These are phyloP conservation scores for Agarophyton chilense DNA, from an alignment of 23 red algal genomes.

Conservation along the genomic window DNA sequence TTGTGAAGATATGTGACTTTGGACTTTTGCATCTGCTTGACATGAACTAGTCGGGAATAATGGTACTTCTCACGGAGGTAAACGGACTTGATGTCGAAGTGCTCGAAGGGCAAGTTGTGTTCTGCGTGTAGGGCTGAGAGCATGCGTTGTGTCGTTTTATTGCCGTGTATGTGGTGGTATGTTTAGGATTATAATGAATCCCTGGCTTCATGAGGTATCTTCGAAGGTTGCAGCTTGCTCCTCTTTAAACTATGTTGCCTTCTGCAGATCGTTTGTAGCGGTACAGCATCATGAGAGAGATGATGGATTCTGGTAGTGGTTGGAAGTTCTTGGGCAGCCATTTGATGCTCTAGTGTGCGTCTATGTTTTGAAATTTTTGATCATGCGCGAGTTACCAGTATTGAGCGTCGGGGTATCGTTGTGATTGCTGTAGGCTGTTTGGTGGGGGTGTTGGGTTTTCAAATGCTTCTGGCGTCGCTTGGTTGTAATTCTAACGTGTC, in stretches of 20 bases:
- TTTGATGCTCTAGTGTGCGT: neutral
- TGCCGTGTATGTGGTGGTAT: constrained; percentile 2
- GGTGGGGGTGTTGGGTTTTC: neutral
- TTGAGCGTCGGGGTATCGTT: neutral
- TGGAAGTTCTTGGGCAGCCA: neutral
- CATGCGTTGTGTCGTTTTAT: neutral
- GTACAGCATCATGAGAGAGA: neutral
- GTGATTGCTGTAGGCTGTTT: neutral
- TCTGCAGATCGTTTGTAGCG: too few species aligned
- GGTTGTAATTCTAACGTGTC: too few species aligned
- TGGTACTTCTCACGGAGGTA: neutral
- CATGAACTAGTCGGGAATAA: neutral
- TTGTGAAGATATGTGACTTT: neutral
- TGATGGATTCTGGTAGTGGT: neutral
- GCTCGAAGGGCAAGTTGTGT: neutral
- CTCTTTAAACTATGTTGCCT: neutral
- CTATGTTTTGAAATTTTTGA: neutral
- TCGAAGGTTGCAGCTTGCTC: neutral
- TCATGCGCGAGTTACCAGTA: neutral
- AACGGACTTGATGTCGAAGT: constrained; percentile 4
- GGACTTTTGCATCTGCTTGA: neutral
- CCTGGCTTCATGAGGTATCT: neutral
- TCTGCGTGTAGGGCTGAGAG: neutral
- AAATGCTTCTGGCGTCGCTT: neutral
- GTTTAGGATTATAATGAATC: too few species aligned